phyloP scores from a whole-genome alignment of 768 basidiomycete genomes.

The Leucocoprinus birnbaumii region DNA sequence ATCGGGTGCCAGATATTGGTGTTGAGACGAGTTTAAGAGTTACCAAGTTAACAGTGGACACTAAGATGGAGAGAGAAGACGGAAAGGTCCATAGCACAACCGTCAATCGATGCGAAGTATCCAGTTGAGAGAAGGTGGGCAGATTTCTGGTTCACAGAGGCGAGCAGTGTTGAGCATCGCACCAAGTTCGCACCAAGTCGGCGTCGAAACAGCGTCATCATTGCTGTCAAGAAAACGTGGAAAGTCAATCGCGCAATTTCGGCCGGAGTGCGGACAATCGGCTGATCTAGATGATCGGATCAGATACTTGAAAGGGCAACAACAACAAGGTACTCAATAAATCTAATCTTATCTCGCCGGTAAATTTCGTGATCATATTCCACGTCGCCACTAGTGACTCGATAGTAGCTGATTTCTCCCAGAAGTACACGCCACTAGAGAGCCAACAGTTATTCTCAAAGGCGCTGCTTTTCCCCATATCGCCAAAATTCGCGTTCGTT shows the following conservation, averaged over 20 bases:
- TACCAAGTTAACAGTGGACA: no score
- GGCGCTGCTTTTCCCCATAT: no score
- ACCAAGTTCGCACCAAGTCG: no score
- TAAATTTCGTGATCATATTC: constrained; percentile 7
- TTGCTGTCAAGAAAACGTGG: neutral
- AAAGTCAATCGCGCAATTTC: no score
- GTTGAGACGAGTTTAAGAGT: no score
- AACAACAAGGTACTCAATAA: neutral
- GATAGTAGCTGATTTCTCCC: neutral
- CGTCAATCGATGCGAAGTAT: neutral
- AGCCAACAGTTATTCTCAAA: no score
- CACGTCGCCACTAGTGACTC: constrained; percentile 1
- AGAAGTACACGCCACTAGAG: neutral
- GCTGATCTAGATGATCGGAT: neutral
- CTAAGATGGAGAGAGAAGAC: no score
- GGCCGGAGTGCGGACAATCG: no score
- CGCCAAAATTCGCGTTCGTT: no score
- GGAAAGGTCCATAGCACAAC: neutral
- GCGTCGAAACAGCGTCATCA: no score
- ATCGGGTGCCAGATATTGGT: no score
- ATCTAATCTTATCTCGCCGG: constrained; percentile 9
- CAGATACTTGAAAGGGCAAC: neutral
- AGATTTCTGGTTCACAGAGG: no score
- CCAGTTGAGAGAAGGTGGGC: neutral
- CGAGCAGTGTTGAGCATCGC: neutral